phyloP scores from a whole-genome alignment of 345 rosid genomes.

The Corchorus olitorius region DNA sequence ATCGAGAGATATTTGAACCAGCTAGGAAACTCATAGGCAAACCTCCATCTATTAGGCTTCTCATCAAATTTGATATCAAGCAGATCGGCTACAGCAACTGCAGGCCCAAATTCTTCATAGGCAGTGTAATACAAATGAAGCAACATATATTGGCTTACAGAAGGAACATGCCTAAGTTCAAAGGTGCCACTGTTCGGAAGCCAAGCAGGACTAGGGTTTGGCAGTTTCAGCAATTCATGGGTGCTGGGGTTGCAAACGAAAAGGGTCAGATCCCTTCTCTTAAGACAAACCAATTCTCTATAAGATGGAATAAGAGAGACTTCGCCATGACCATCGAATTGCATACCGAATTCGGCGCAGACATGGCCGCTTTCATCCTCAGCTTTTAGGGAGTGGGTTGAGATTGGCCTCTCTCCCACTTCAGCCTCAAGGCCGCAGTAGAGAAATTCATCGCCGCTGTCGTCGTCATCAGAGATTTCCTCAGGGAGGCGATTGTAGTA shows the following conservation, averaged over 20 bases:
- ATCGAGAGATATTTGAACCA: not conserved
- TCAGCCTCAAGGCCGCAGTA: too few species aligned
- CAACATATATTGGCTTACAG: not conserved
- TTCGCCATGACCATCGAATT: not conserved
- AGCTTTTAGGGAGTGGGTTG: not conserved
- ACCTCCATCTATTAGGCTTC: too few species aligned
- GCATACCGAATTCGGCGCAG: not conserved
- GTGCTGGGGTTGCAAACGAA: not conserved
- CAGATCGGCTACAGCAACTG: too few species aligned
- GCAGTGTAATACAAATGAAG: not conserved
- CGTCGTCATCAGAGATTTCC: not conserved
- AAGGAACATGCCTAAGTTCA: not conserved
- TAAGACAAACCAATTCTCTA: not conserved
- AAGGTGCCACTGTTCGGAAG: not conserved
- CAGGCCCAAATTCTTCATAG: not conserved
- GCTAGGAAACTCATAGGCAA: too few species aligned
- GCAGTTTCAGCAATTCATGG: not conserved
- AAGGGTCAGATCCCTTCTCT: not conserved
- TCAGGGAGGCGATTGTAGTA: not conserved
- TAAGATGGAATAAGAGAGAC: not conserved
- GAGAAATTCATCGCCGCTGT: not conserved
- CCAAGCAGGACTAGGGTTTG: not conserved
- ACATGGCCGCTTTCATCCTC: not conserved
- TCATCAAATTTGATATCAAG: too few species aligned
- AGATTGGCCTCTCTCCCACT: not conserved